phyloP scores from a whole-genome alignment of 2,329 filamentous ascomycete genomes.

The Periglandula ipomoeae region DNA sequence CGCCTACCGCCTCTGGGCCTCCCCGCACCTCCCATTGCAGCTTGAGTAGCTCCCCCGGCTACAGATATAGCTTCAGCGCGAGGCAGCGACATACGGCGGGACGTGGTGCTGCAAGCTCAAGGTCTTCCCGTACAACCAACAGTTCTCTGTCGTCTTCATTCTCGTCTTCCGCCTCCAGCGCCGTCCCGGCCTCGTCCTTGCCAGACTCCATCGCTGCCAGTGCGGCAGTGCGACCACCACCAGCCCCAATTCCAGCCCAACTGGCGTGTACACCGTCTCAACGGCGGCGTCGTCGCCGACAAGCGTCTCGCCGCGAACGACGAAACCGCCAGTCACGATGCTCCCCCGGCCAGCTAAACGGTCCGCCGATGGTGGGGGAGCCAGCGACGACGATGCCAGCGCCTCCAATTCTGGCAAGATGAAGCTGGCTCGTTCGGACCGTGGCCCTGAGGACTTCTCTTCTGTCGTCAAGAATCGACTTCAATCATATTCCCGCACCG shows the following conservation, averaged over 20 bases:
- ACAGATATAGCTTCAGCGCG: constrained; percentile 4
- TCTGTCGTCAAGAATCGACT: constrained; percentile 46
- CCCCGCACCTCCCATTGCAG: background rate
- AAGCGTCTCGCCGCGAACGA: constrained; percentile 7
- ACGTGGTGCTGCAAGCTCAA: background rate
- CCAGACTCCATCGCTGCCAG: background rate
- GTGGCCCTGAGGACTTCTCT: constrained; percentile 41
- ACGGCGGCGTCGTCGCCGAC: constrained; percentile 9
- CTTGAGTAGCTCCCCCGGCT: background rate
- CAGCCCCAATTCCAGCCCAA: constrained; percentile 9
- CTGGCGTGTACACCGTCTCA: constrained; percentile 8
- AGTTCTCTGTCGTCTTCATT: background rate
- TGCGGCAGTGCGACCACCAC: background rate
- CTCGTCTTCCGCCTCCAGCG: background rate
- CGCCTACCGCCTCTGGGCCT: constrained; percentile 1
- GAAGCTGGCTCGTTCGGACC: constrained; percentile 42
- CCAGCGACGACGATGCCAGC: constrained; percentile 22
- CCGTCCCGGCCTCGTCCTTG: background rate
- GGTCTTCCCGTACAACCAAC: background rate
- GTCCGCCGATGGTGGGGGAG: constrained; percentile 24
- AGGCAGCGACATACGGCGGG: background rate
- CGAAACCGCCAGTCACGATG: constrained; percentile 10
- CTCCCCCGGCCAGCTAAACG: constrained; percentile 22
- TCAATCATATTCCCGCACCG: constrained; percentile 53
- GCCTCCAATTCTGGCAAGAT: constrained; percentile 23